Base-by-base conservation (phyloP, 768 basidiomycete genomes). In the Hydnomerulius pinastri region DNA sequence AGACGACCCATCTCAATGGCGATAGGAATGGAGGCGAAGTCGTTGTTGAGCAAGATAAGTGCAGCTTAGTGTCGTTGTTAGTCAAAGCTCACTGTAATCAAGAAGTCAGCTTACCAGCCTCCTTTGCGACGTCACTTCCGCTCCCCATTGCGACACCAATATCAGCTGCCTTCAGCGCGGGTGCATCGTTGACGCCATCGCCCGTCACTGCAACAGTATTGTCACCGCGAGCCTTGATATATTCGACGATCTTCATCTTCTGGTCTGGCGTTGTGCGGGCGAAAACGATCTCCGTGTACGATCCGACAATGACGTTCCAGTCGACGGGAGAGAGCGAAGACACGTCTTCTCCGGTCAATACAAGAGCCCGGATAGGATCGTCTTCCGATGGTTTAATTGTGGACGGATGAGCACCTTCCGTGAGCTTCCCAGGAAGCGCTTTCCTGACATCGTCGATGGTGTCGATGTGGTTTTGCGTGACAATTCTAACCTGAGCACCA, bases 1-100 rank as follows among this genome's bases (percentile, higher is more conserved):
- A 80, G 64, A 30, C 82, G 78, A 43, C 83, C 83, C 63, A 82
- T 77, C 56, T 81, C 73, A 51, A 84, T 79, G 1, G 79, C 83
- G 46, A 76, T 72, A 4, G 76, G 75, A 55, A 85, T 83, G 8
- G 81, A 80, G 5, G 77, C 70, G 54, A 85, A 80, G 65, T 82
- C 77, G 50, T 82, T 80, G 59, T 83, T 78, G 41, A 81, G 73
- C 38, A 84, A 67, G 15, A 83, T 77, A 43, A 82, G 69, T 24
- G 67, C 68, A 58, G 73, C 73, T 73, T 18, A 18, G 8, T 24
- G 24, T 44, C 20, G 11, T 37, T 18, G 3, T 24, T 56, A 28
- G 43, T 29, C 18, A 8, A 10, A 9, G n/a, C 10, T 38, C 11
- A 49, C 29, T n/a, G 6, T 25, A 13, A 24, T 2, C 5, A 23